These are phyloP conservation scores for Trichoderma brevicompactum DNA, from an alignment of 2,329 filamentous ascomycete species.

Conservation along the genomic window DNA sequence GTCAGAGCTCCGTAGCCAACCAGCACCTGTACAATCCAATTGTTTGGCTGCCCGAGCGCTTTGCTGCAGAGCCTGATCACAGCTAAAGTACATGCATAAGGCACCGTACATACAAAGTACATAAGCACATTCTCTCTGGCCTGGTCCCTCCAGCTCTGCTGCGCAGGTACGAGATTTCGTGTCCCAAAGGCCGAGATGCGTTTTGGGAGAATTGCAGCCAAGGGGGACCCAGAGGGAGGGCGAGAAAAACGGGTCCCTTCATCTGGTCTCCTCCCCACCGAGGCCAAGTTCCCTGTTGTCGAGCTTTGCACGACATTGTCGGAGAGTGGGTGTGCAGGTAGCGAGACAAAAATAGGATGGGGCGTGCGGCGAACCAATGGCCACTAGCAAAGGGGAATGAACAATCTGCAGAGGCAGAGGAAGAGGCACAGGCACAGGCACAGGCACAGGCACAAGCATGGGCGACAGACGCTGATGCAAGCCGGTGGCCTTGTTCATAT, in stretches of 20 bases:
- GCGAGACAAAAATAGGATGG: slow-evolving; percentile 25
- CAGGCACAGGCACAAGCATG: no score
- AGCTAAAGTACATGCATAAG: slow-evolving; percentile 5
- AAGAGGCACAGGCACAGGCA: not conserved
- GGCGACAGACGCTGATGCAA: not conserved
- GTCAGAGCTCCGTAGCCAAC: slow-evolving; percentile 16
- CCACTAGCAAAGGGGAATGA: slow-evolving; percentile 4
- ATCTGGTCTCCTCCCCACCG: slow-evolving; percentile 18
- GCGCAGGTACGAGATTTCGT: not conserved
- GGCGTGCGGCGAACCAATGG: slow-evolving; percentile 9
- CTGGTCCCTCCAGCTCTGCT: not conserved
- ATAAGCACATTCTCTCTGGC: no score
- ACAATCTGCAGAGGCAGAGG: not conserved
- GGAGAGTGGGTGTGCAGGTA: slow-evolving; percentile 21
- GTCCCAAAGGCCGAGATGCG: slow-evolving; percentile 1
- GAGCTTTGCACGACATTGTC: slow-evolving; percentile 18
- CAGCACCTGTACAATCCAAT: slow-evolving; percentile 4
- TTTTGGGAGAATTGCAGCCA: slow-evolving; percentile 8
- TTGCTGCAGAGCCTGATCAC: slow-evolving; percentile 23
- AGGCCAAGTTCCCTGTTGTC: slow-evolving; percentile 12
- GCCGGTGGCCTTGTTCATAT: no score
- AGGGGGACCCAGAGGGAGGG: slow-evolving; percentile 6
- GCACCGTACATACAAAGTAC: not conserved
- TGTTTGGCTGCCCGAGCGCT: slow-evolving; percentile 24
- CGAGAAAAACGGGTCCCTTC: slow-evolving; percentile 21